A percentile compares a stretch with the other conserved stretches of the same genome.
phyloP scores from a whole-genome alignment of 2,329 filamentous ascomycete species.

The Alternaria sp. region DNA sequence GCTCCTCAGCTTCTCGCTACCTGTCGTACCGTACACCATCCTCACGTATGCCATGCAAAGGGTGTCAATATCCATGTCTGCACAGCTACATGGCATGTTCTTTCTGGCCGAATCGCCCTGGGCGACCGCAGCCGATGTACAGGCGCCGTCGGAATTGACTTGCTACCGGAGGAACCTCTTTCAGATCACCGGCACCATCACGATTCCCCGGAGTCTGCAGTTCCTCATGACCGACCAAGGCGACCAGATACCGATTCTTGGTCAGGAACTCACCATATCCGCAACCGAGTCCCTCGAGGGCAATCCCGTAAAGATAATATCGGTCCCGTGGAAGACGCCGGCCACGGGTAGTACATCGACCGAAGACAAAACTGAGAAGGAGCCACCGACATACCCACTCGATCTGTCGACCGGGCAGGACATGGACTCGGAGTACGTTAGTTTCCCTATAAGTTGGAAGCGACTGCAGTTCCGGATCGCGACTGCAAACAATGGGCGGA shows the following conservation, averaged over 20 bases:
- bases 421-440: conserved; percentile 80
- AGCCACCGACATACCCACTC: conserved; percentile 81
- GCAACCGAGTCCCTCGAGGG: conserved; percentile 95
- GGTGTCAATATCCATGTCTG: conserved; percentile 70
- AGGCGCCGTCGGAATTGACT: conserved; percentile 75
- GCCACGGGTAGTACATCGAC: conserved; percentile 75
- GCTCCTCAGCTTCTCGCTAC: conserved; percentile 59
- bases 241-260: conserved; percentile 80
- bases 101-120: conserved; percentile 82
- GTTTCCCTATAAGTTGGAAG: conserved; percentile 93
- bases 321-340: conserved; percentile 97
- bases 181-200: conserved; percentile 90
- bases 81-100: conserved; percentile 88
- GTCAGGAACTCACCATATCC: conserved; percentile 85
- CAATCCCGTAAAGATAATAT: conserved; percentile 89
- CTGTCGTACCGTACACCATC: conserved; percentile 61
- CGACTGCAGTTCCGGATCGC: conserved; percentile 92
- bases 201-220: conserved; percentile 76
- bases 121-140: conserved; percentile 62
- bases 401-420: conserved; percentile 70
- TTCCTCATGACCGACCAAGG: conserved; percentile 84
- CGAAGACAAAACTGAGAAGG: conserved; percentile 76
- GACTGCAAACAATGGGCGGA: conserved; percentile 92
- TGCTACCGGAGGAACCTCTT: conserved; percentile 97
- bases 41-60: conserved; percentile 69